A percentile compares a stretch with the other conserved stretches of the same genome.
Evolutionary conservation across 108 stramenopile genomes (phyloP).

Genomic region (Nitzschia palea): DNA sequence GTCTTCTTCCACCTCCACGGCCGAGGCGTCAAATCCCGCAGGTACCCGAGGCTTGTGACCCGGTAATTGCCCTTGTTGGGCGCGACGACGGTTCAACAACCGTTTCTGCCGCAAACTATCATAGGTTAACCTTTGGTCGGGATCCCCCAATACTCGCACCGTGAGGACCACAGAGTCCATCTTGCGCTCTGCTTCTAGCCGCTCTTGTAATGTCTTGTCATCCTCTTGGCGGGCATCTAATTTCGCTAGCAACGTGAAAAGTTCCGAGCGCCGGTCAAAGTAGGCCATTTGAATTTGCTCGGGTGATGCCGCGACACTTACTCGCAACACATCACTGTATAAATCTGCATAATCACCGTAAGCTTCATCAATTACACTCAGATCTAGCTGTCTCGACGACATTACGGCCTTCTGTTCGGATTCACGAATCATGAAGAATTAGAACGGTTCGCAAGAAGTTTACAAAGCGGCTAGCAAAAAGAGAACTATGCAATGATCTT

Average conservation of each 20-base stretch:
- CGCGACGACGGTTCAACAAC: conserved; percentile 11
- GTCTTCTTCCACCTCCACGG: not conserved
- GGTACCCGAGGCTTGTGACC: not conserved
- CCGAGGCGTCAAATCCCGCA: not conserved
- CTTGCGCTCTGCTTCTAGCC: conserved; percentile 34
- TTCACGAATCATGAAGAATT: too few relatives aligned
- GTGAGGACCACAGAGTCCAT: conserved; percentile 60
- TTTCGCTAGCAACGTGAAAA: conserved; percentile 40
- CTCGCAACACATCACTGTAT: conserved; percentile 43
- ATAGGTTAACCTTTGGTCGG: conserved; percentile 35
- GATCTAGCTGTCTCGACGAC: conserved; percentile 27
- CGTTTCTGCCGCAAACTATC: conserved; percentile 39
- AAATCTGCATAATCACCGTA: conserved; percentile 50
- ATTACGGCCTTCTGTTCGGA: too few relatives aligned
- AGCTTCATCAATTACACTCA: conserved; percentile 41
- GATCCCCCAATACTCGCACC: conserved; percentile 50
- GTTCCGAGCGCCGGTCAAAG: conserved; percentile 55
- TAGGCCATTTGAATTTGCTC: conserved; percentile 49
- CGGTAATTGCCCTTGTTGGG: conserved; percentile 14
- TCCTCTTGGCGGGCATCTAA: conserved; percentile 27
- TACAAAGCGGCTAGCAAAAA: too few relatives aligned
- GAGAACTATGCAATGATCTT: too few relatives aligned
- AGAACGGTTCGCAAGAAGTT: too few relatives aligned
- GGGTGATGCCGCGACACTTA: conserved; percentile 30
- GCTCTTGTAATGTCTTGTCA: conserved; percentile 13